Conservation (phyloP, 805 yeast species). For the Wickerhamiella occidentalis region DNA sequence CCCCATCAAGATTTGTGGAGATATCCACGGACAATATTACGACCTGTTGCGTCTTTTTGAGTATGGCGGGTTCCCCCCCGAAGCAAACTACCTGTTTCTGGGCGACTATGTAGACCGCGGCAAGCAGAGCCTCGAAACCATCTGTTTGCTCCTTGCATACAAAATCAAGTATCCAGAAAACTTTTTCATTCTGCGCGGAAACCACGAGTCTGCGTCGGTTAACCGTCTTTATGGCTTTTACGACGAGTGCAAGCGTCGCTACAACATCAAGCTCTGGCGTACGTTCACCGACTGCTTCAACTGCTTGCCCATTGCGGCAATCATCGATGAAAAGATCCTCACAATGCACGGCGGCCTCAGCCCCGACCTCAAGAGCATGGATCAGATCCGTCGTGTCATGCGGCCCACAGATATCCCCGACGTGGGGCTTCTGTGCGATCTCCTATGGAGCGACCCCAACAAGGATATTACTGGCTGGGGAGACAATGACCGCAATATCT, state of each 20-base stretch:
- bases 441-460: slow-evolving; percentile 97
- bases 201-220: slow-evolving; percentile 97
- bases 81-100: slow-evolving; percentile 85
- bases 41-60: slow-evolving; percentile 90
- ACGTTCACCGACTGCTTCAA: slow-evolving; percentile 97
- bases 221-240: slow-evolving; percentile 96
- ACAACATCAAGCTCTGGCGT: slow-evolving; percentile 96
- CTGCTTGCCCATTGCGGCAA: slow-evolving; percentile 97
- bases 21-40: slow-evolving; percentile 96
- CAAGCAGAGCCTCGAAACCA: slow-evolving; percentile 91
- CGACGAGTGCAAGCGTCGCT: slow-evolving; percentile 94
- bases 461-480: slow-evolving; percentile 98
- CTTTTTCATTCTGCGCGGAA: slow-evolving; percentile 92
- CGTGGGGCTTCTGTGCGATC: slow-evolving; percentile 89
- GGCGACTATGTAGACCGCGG: slow-evolving; percentile 99
- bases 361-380: slow-evolving; percentile 96
- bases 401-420: slow-evolving; percentile 99
- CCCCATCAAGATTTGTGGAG: slow-evolving; percentile 91
- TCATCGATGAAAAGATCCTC: slow-evolving; percentile 93
- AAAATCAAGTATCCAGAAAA: slow-evolving; percentile 97
- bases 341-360: slow-evolving; percentile 99
- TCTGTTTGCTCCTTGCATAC: slow-evolving; percentile 85
- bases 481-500: slow-evolving; percentile 97
- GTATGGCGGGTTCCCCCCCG: slow-evolving; percentile 99
- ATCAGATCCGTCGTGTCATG: slow-evolving; percentile 96